phyloP scores from a whole-genome alignment of 805 yeast genomes.

The Wickerhamomyces strasburgensis region DNA sequence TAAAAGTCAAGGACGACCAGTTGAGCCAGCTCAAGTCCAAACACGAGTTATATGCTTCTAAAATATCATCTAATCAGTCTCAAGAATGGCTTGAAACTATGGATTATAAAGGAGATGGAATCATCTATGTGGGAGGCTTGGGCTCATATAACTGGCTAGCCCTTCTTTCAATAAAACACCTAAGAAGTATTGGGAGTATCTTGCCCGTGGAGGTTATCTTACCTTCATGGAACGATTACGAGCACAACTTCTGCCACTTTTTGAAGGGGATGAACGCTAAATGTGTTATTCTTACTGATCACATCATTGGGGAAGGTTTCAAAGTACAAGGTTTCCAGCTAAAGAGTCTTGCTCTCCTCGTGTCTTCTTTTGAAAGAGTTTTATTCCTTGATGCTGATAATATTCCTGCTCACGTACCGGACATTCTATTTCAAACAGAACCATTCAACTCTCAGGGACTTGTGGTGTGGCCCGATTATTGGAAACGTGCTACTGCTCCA shows the following conservation, averaged over 20 bases:
- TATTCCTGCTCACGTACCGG: slow-evolving; percentile 59
- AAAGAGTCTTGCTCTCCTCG: slow-evolving; percentile 64
- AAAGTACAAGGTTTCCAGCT: slow-evolving; percentile 60
- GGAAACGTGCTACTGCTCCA: slow-evolving; percentile 78
- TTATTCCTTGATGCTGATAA: slow-evolving; percentile 74
- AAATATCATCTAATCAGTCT: not conserved
- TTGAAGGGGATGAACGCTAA: slow-evolving; percentile 58
- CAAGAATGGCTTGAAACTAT: not conserved
- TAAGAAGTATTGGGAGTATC: slow-evolving; percentile 53
- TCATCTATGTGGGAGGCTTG: slow-evolving; percentile 58
- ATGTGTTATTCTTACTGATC: slow-evolving; percentile 61
- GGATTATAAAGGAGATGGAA: slow-evolving; percentile 33
- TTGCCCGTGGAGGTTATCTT: slow-evolving; percentile 76
- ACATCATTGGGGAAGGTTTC: slow-evolving; percentile 51
- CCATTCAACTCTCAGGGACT: slow-evolving; percentile 46
- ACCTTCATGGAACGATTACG: slow-evolving; percentile 62
- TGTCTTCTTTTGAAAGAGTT: slow-evolving; percentile 69
- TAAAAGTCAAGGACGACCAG: slow-evolving; percentile 1
- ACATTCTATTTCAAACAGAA: slow-evolving; percentile 45
- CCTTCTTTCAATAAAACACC: slow-evolving; percentile 54
- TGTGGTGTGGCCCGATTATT: slow-evolving; percentile 76
- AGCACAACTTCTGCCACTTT: slow-evolving; percentile 57
- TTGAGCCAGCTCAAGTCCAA: slow-evolving; percentile 1
- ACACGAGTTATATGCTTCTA: slow-evolving; percentile 1
- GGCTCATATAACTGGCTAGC: slow-evolving; percentile 36